These are phyloP conservation scores for Suillus discolor DNA, from an alignment of 768 basidiomycete genomes.

Conservation along the genomic window DNA sequence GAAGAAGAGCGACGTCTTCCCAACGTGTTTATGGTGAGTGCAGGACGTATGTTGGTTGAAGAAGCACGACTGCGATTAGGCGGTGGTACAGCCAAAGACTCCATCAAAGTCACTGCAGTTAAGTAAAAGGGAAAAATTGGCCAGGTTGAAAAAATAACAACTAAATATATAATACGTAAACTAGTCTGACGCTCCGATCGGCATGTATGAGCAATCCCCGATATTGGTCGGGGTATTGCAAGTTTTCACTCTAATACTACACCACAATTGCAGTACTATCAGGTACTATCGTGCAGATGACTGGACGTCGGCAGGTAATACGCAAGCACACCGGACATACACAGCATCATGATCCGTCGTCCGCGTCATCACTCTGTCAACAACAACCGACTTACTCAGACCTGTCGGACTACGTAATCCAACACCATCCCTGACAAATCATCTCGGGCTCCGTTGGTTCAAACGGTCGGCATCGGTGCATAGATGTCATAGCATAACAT, in stretches of 20 bases:
- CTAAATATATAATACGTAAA: slow-evolving; percentile 7
- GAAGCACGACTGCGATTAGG: slow-evolving; percentile 56
- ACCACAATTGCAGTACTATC: too few species aligned
- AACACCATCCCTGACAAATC: not conserved
- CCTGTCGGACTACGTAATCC: not conserved
- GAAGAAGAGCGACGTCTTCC: slow-evolving; percentile 58
- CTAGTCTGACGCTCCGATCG: not conserved
- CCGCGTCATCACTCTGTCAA: too few species aligned
- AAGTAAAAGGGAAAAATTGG: slow-evolving; percentile 9
- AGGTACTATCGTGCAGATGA: not conserved
- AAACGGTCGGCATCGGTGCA: not conserved
- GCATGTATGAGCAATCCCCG: slow-evolving; percentile 5
- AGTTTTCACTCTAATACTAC: not conserved
- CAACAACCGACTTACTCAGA: not conserved
- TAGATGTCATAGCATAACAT: slow-evolving; percentile 17
- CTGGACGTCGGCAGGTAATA: not conserved
- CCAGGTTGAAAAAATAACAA: slow-evolving; percentile 3
- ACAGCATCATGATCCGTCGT: not conserved
- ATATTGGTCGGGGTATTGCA: not conserved
- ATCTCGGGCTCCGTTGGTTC: not conserved
- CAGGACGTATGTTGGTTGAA: slow-evolving; percentile 58
- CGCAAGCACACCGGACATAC: not conserved
- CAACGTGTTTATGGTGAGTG: slow-evolving; percentile 52
- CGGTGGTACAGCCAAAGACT: slow-evolving; percentile 40
- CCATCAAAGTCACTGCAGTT: slow-evolving; percentile 22